Conservation (phyloP, 257 asterid genomes). For the Przewalskia tangutica region DNA sequence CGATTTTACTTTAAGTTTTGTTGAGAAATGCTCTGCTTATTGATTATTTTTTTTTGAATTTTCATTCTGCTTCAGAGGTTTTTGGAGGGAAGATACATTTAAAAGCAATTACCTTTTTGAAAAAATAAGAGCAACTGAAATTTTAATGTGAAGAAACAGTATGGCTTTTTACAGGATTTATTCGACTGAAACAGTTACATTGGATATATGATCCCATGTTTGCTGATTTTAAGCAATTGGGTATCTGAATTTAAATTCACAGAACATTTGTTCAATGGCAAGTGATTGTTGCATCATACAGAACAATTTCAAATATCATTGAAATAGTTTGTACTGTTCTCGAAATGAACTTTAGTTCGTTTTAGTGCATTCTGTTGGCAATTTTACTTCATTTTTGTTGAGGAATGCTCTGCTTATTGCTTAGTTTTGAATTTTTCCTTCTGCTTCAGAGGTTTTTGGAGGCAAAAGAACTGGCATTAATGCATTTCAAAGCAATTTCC, state of each 20-base stretch:
- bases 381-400: not conserved
- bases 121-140: not conserved
- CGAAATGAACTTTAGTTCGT: not conserved
- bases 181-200: constrained; percentile 34
- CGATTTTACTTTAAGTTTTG: not conserved
- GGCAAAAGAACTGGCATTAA: constrained; percentile 14
- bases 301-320: not conserved
- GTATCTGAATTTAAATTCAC: not conserved
- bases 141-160: constrained; percentile 31
- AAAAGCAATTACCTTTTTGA: constrained; percentile 12
- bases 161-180: constrained; percentile 63
- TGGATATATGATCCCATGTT: constrained; percentile 4
- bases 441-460: constrained; percentile 22
- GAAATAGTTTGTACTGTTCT: too few relatives aligned
- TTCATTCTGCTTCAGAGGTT: constrained; percentile 13
- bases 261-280: not conserved
- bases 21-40: not conserved
- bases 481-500: constrained; percentile 14
- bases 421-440: not conserved
- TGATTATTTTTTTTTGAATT: constrained; percentile 6
- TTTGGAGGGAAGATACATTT: constrained; percentile 34
- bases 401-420: not conserved
- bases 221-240: not conserved
- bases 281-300: not conserved
- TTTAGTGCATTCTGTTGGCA: not conserved